Conservation (phyloP, 176 grass and related monocot species). For the Guadua angustifolia region DNA sequence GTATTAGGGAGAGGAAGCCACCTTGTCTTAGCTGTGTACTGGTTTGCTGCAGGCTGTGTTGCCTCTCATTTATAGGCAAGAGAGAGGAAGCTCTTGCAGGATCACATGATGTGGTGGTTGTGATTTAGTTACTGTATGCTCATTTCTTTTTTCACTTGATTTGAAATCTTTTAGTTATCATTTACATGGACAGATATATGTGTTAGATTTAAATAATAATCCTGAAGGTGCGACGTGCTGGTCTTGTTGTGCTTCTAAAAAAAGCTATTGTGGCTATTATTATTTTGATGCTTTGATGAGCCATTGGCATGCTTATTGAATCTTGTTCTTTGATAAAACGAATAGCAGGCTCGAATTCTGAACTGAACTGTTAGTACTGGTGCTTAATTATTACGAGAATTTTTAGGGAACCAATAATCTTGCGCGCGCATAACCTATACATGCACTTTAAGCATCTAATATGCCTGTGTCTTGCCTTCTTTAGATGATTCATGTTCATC, state of each 20-base stretch:
- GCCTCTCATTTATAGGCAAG: slow-evolving; percentile 81
- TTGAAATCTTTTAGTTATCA: background rate
- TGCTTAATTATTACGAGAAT: too few species aligned
- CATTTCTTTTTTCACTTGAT: background rate
- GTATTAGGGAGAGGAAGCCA: slow-evolving; percentile 30
- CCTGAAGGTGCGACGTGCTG: background rate
- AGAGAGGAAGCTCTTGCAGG: slow-evolving; percentile 17
- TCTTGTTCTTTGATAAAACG: too few species aligned
- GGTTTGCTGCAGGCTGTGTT: slow-evolving; percentile 52
- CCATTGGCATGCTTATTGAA: slow-evolving; percentile 20
- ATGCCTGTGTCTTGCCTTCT: too few species aligned
- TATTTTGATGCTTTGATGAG: slow-evolving; percentile 8
- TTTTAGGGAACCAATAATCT: too few species aligned
- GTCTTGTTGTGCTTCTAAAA: background rate
- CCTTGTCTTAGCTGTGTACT: slow-evolving; percentile 51
- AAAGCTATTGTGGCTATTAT: background rate
- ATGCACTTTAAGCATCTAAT: too few species aligned
- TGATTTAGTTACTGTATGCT: slow-evolving; percentile 25
- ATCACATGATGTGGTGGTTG: slow-evolving; percentile 21
- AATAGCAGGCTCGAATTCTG: too few species aligned
- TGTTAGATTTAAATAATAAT: background rate
- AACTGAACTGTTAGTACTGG: too few species aligned
- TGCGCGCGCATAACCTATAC: too few species aligned
- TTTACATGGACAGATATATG: background rate
- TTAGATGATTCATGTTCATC: too few species aligned